Conservation (phyloP, 495 filamentous ascomycete species). For the Hypoxylon lienhwacheense region DNA sequence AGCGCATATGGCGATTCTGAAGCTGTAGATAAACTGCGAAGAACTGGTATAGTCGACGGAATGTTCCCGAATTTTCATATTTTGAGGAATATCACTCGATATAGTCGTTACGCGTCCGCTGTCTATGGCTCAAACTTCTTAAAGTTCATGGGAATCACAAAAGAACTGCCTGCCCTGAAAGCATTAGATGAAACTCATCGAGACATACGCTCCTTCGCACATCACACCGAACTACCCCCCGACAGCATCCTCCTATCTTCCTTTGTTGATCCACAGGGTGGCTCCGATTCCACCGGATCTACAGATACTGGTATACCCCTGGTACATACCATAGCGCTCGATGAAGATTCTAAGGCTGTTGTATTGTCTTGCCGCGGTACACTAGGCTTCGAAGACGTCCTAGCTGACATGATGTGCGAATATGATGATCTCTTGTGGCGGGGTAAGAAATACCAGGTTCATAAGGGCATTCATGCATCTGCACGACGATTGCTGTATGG, state of each 20-base stretch:
- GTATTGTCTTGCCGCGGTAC: slow-evolving; percentile 77
- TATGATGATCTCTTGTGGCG: slow-evolving; percentile 73
- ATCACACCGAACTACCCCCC: slow-evolving; percentile 67
- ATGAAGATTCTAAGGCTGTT: slow-evolving; percentile 76
- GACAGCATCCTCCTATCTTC: slow-evolving; percentile 74
- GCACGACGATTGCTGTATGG: slow-evolving; percentile 70
- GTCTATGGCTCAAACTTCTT: slow-evolving; percentile 74
- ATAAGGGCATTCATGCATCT: slow-evolving; percentile 82
- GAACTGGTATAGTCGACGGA: slow-evolving; percentile 59
- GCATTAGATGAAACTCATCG: slow-evolving; percentile 57
- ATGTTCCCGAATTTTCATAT: slow-evolving; percentile 70
- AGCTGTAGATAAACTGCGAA: slow-evolving; percentile 58
- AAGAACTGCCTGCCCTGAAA: slow-evolving; percentile 50
- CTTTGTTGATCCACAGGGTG: slow-evolving; percentile 74
- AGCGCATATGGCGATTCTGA: slow-evolving; percentile 60
- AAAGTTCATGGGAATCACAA: slow-evolving; percentile 66
- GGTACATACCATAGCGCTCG: slow-evolving; percentile 76
- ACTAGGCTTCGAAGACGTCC: slow-evolving; percentile 76
- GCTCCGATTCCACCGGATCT: slow-evolving; percentile 69
- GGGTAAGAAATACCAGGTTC: slow-evolving; percentile 69
- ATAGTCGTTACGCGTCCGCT: slow-evolving; percentile 76
- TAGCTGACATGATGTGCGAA: slow-evolving; percentile 81
- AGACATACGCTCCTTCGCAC: slow-evolving; percentile 72
- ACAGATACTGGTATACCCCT: slow-evolving; percentile 75
- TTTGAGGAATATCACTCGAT: slow-evolving; percentile 70